Evolutionary conservation across 805 yeast species (phyloP).

Genomic region (Starmerella bombi): DNA sequence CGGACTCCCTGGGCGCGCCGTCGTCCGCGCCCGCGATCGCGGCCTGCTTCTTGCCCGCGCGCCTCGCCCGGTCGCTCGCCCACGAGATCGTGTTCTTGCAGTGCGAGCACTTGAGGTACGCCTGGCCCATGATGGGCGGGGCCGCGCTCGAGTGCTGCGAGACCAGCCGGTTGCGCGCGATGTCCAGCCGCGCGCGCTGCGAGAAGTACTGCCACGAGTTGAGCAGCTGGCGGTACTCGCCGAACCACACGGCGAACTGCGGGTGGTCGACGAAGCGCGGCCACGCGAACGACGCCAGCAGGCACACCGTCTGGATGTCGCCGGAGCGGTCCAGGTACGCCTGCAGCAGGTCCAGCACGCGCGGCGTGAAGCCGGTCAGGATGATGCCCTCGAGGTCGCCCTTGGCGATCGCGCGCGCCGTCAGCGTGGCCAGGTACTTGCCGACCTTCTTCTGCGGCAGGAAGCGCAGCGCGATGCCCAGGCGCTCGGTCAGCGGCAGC

Average conservation of each 20-base stretch:
- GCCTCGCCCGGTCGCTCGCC: neutral
- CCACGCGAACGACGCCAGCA: constrained; percentile 65
- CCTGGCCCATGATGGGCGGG: constrained; percentile 36
- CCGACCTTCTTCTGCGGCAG: constrained; percentile 63
- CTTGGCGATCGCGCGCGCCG: constrained; percentile 52
- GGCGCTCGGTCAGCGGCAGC: constrained; percentile 70
- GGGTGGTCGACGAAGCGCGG: constrained; percentile 69
- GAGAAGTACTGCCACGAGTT: constrained; percentile 72
- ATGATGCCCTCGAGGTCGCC: constrained; percentile 90
- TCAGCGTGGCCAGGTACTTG: constrained; percentile 53
- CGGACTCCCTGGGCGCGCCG: too few species aligned
- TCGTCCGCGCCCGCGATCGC: neutral
- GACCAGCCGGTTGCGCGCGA: constrained; percentile 47
- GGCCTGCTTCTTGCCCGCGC: neutral
- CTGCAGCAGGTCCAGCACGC: constrained; percentile 69
- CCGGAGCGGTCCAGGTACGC: constrained; percentile 76
- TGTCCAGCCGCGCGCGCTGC: constrained; percentile 76
- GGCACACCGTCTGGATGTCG: constrained; percentile 84
- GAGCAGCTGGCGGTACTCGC: constrained; percentile 48
- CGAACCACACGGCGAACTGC: constrained; percentile 68
- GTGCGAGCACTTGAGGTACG: constrained; percentile 63
- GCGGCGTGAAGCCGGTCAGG: constrained; percentile 81
- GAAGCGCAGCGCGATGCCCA: constrained; percentile 83
- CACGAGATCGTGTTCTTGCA: constrained; percentile 45
- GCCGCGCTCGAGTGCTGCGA: neutral